phyloP scores from a whole-genome alignment of 228 moss, liverwort and hornwort genomes.

The Sphagnum fallax region DNA sequence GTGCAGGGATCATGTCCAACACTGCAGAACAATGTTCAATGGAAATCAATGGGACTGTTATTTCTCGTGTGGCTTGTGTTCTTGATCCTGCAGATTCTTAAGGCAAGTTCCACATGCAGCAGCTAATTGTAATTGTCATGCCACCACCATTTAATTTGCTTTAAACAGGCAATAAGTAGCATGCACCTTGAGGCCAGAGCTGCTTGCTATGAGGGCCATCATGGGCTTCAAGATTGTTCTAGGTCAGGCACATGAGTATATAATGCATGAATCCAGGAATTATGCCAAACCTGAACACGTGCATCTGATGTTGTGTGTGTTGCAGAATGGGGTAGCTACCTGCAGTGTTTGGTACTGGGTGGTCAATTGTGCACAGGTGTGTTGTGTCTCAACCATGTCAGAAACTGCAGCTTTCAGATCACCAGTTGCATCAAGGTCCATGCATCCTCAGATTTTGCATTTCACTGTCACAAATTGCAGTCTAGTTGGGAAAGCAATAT shows the following conservation, averaged over 20 bases:
- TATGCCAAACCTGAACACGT: background rate
- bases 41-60: background rate
- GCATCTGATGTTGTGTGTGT: too few species aligned
- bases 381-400: background rate
- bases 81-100: constrained; percentile 3
- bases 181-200: background rate
- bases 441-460: too few species aligned
- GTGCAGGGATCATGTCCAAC: too few species aligned
- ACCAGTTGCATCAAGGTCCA: too few species aligned
- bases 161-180: too few species aligned
- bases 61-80: constrained; percentile 6
- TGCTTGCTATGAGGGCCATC: background rate
- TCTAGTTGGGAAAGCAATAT: too few species aligned
- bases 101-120: background rate
- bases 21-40: background rate
- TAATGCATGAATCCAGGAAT: background rate
- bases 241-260: background rate
- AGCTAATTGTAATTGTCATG: background rate
- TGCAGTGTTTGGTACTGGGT: constrained; percentile 7
- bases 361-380: constrained; percentile 1
- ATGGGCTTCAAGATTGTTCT: background rate
- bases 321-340: constrained; percentile 1
- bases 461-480: too few species aligned
- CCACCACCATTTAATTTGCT: too few species aligned
- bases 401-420: too few species aligned